Percentiles rank a stretch among this genome's conserved stretches.
Conservation (phyloP, 164 flowering plant genomes). For the grape (Vitis vinifera) region DNA sequence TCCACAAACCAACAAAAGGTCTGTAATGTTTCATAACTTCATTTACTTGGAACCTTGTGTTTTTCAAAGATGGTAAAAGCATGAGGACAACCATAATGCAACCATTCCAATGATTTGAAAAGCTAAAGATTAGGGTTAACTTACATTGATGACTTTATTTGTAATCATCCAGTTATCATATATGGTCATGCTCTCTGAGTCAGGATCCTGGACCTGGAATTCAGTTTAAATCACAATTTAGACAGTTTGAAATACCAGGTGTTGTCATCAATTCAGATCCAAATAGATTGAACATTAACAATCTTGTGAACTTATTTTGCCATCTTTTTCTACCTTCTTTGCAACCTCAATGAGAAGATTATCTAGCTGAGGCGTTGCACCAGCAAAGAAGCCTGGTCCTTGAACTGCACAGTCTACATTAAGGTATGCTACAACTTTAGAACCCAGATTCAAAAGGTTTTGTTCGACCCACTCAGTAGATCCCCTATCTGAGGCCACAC, state of each 20-base stretch:
- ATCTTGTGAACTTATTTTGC: no score
- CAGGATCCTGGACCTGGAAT: slow-evolving; percentile 82
- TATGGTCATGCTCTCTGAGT: slow-evolving; percentile 42
- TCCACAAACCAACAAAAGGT: no score
- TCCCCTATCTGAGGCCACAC: slow-evolving; percentile 75
- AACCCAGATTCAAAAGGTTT: slow-evolving; percentile 65
- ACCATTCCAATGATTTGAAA: background rate
- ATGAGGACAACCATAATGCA: background rate
- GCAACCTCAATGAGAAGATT: slow-evolving; percentile 70
- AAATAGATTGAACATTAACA: background rate
- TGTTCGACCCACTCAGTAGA: slow-evolving; percentile 99
- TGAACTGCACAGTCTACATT: slow-evolving; percentile 95
- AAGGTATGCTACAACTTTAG: slow-evolving; percentile 43
- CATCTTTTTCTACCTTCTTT: slow-evolving; percentile 54
- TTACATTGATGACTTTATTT: slow-evolving; percentile 49
- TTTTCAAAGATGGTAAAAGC: background rate
- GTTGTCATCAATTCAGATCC: background rate
- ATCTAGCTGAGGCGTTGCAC: slow-evolving; percentile 92
- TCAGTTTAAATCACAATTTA: background rate
- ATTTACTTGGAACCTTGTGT: background rate
- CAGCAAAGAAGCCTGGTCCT: slow-evolving; percentile 90
- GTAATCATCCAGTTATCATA: slow-evolving; percentile 53
- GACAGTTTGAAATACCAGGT: background rate
- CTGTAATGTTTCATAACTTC: no score
- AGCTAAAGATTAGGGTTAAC: slow-evolving; percentile 10